phyloP scores from a whole-genome alignment of 1,284 basidiomycete genomes.

The Cutaneotrichosporon dermatis region DNA sequence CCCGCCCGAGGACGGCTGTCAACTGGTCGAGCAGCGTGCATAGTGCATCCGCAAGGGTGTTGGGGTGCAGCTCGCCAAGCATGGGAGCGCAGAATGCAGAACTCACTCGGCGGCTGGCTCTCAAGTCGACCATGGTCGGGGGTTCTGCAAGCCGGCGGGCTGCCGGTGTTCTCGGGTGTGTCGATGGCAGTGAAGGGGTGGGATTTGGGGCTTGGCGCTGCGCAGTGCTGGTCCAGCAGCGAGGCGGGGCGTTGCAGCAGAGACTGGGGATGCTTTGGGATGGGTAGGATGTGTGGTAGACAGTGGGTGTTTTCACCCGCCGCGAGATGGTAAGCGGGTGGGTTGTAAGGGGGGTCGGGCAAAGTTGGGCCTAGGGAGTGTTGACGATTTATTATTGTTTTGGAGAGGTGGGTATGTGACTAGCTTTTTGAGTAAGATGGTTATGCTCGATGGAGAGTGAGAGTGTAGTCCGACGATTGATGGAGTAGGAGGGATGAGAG shows the following conservation, averaged over 20 bases:
- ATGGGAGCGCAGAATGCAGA: not conserved
- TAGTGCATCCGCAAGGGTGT: not conserved
- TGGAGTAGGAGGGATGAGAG: too few relatives aligned
- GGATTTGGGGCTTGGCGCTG: too few relatives aligned
- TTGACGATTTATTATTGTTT: not conserved
- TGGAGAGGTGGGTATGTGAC: too few relatives aligned
- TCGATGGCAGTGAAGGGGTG: too few relatives aligned
- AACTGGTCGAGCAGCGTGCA: not conserved
- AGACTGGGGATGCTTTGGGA: too few relatives aligned
- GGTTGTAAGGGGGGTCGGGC: too few relatives aligned
- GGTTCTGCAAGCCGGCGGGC: not conserved
- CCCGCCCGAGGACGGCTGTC: not conserved
- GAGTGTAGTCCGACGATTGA: not conserved
- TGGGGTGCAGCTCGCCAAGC: not conserved
- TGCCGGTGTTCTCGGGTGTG: not conserved
- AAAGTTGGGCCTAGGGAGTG: too few relatives aligned
- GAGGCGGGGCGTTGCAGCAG: too few relatives aligned
- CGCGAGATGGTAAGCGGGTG: too few relatives aligned
- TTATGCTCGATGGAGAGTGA: not conserved
- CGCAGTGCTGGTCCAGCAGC: too few relatives aligned
- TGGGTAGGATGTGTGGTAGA: too few relatives aligned
- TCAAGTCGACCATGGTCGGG: conserved; percentile 14
- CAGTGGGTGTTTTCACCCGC: too few relatives aligned
- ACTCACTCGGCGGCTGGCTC: conserved; percentile 16
- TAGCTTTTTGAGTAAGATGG: not conserved